Evolutionary conservation across 2,329 filamentous ascomycete species (phyloP).

Genomic region (Meredithiella fracta): DNA sequence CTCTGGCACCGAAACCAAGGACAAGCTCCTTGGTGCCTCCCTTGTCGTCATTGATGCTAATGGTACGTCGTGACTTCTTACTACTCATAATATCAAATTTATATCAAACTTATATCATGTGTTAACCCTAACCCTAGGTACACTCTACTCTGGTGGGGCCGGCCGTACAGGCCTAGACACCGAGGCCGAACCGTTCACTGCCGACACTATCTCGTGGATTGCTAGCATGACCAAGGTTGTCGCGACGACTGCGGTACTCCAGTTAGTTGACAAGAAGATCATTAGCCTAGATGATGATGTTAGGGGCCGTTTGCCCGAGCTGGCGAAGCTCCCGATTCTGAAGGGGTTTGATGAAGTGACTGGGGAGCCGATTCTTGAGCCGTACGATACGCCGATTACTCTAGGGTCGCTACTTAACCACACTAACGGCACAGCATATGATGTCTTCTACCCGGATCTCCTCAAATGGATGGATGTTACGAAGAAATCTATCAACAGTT

Average conservation of each 20-base stretch:
- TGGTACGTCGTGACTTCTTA: constrained; percentile 17
- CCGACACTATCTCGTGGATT: constrained; percentile 22
- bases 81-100: background rate
- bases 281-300: constrained; percentile 25
- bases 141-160: constrained; percentile 23
- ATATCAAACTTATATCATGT: background rate
- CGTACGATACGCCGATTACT: constrained; percentile 22
- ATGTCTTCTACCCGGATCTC: constrained; percentile 25
- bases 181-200: constrained; percentile 20
- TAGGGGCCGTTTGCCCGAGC: constrained; percentile 21
- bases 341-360: constrained; percentile 2
- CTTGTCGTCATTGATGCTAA: constrained; percentile 22
- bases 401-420: constrained; percentile 32
- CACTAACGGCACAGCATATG: constrained; percentile 31
- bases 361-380: constrained; percentile 5
- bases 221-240: constrained; percentile 31
- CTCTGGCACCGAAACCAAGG: constrained; percentile 18
- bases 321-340: constrained; percentile 18
- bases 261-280: constrained; percentile 24
- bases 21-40: constrained; percentile 24
- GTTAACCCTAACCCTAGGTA: constrained; percentile 17
- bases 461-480: constrained; percentile 24
- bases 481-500: constrained; percentile 21
- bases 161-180: constrained; percentile 22
- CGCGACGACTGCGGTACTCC: constrained; percentile 24